Evolutionary conservation across 495 filamentous ascomycete genomes (phyloP).

Genomic region (Aspergillus campestris): DNA sequence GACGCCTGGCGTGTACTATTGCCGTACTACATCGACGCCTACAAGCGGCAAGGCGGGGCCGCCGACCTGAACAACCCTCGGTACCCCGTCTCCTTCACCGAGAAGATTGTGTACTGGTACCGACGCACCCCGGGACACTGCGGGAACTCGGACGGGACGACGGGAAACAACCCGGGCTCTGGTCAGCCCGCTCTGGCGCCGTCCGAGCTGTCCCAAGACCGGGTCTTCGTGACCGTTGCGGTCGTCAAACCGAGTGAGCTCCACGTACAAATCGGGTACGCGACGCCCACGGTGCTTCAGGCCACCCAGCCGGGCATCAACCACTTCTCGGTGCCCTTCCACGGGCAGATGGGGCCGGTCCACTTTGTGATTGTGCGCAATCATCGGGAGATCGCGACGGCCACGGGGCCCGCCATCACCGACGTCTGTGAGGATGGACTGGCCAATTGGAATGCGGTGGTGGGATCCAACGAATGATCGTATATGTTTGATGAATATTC

Average conservation of each 20-base stretch:
- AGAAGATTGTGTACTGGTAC: slow-evolving; percentile 59
- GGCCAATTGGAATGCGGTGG: slow-evolving; percentile 44
- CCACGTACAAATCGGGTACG: slow-evolving; percentile 42
- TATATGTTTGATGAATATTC: not conserved
- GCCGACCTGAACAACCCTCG: slow-evolving; percentile 1
- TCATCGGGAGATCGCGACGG: slow-evolving; percentile 12
- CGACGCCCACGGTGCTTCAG: slow-evolving; percentile 29
- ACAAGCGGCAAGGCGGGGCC: slow-evolving; percentile 40
- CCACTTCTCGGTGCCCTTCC: slow-evolving; percentile 43
- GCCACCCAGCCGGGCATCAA: slow-evolving; percentile 38
- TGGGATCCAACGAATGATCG: slow-evolving; percentile 23
- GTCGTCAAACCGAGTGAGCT: slow-evolving; percentile 27
- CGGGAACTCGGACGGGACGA: slow-evolving; percentile 28
- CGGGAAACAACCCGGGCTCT: slow-evolving; percentile 27
- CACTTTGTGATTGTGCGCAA: slow-evolving; percentile 40
- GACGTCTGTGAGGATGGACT: slow-evolving; percentile 37
- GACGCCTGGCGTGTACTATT: slow-evolving; percentile 48
- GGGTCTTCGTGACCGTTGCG: slow-evolving; percentile 26
- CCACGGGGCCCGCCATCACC: slow-evolving; percentile 42
- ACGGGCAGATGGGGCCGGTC: slow-evolving; percentile 42
- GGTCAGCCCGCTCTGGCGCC: slow-evolving; percentile 20
- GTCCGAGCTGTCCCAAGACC: slow-evolving; percentile 21
- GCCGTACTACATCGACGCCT: slow-evolving; percentile 57
- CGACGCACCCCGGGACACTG: slow-evolving; percentile 33
- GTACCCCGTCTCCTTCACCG: slow-evolving; percentile 11